These are phyloP conservation scores for Ramaria sp. DNA, from an alignment of 768 basidiomycete genomes.

Conservation along the genomic window DNA sequence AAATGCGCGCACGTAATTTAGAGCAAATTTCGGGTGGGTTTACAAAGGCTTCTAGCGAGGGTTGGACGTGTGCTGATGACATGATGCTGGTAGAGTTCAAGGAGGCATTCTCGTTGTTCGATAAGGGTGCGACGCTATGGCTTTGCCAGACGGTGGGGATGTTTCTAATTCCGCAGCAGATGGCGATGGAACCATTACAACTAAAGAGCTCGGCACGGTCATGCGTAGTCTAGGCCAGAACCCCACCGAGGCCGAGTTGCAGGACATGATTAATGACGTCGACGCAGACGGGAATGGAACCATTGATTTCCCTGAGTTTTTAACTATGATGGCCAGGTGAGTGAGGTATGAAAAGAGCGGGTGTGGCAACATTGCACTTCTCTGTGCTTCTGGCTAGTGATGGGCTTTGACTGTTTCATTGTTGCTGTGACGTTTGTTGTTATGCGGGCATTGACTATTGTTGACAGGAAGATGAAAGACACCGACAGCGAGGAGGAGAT, in stretches of 20 bases:
- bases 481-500: conserved; percentile 92
- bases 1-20: conserved; percentile 19
- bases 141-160: background rate
- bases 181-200: conserved; percentile 89
- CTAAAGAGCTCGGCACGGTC: conserved; percentile 82
- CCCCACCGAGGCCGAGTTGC: conserved; percentile 83
- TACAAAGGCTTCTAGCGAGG: background rate
- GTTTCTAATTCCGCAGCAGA: conserved; percentile 34
- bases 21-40: conserved; percentile 82
- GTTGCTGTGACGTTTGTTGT: background rate
- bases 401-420: background rate
- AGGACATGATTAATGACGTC: conserved; percentile 95
- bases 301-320: conserved; percentile 78
- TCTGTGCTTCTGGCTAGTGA: background rate
- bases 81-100: conserved; percentile 68
- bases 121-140: conserved; percentile 57
- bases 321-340: conserved; percentile 62
- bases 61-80: conserved; percentile 2
- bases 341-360: background rate
- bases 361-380: background rate
- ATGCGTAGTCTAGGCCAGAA: conserved; percentile 92
- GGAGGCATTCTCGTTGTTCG: conserved; percentile 97
- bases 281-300: conserved; percentile 83
- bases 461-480: conserved; percentile 68
- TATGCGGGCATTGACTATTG: background rate